Conservation (phyloP, 805 yeast species). For the Ogataea dorogensis region DNA sequence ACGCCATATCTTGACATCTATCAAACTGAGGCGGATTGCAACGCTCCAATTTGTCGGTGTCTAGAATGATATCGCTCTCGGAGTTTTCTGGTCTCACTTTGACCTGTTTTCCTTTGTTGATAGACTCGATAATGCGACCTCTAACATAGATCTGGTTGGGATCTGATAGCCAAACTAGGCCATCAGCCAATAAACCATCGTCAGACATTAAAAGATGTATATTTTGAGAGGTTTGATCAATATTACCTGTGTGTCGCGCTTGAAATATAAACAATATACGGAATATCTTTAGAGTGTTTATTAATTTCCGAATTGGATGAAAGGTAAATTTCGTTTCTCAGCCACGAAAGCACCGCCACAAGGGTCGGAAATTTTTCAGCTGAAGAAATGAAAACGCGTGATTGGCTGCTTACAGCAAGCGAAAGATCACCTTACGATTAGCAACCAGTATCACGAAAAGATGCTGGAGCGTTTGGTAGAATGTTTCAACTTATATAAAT, state of each 20-base stretch:
- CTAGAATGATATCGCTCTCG: conserved; percentile 35
- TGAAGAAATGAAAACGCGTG: conserved; percentile 6
- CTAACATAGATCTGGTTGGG: conserved; percentile 53
- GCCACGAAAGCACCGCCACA: conserved; percentile 2
- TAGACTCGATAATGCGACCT: conserved; percentile 52
- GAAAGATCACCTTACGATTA: conserved; percentile 7
- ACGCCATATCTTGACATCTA: conserved; percentile 92
- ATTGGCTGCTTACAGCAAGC: conserved; percentile 2
- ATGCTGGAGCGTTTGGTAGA: no score
- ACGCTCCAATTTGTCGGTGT: conserved; percentile 48
- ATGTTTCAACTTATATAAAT: conserved; percentile 6
- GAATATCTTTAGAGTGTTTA: conserved; percentile 7
- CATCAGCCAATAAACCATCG: conserved; percentile 34
- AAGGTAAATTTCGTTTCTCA: neutral
- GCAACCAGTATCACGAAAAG: neutral
- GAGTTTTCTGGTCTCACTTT: conserved; percentile 26
- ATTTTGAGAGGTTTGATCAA: neutral
- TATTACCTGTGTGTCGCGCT: conserved; percentile 7
- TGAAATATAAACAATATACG: conserved; percentile 7
- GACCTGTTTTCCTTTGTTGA: conserved; percentile 38
- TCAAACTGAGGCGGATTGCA: conserved; percentile 91
- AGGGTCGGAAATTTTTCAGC: neutral
- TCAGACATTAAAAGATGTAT: conserved; percentile 8
- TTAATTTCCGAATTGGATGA: conserved; percentile 7
- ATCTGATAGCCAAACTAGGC: conserved; percentile 81